Evolutionary conservation across 2,329 filamentous ascomycete genomes (phyloP).

Genomic region (Exophiala sideris): DNA sequence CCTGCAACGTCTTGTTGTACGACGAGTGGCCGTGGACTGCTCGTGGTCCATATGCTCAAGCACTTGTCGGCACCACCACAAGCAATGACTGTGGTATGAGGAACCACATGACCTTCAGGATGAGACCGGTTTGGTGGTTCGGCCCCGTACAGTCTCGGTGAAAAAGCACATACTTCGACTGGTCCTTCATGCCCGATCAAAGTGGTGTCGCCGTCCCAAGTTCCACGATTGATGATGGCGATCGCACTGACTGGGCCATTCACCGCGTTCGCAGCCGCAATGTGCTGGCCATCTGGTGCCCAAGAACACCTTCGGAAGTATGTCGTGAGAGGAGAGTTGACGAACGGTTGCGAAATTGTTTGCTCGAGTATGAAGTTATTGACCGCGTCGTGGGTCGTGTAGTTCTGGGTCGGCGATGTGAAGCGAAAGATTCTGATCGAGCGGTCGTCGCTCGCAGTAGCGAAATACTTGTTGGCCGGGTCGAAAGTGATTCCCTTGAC

Average conservation of each 20-base stretch:
- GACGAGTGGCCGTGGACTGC: constrained; percentile 83
- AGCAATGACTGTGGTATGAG: constrained; percentile 84
- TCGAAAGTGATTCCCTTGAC: constrained; percentile 99
- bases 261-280: constrained; percentile 92
- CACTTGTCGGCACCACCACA: constrained; percentile 97
- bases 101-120: constrained; percentile 40
- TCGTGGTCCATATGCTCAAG: constrained; percentile 95
- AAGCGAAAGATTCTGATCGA: constrained; percentile 97
- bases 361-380: constrained; percentile 95
- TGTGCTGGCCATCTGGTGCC: constrained; percentile 96
- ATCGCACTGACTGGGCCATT: constrained; percentile 97
- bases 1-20: constrained; percentile 83
- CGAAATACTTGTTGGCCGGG: constrained; percentile 98
- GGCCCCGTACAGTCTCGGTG: constrained; percentile 80
- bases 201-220: constrained; percentile 96
- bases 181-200: constrained; percentile 95
- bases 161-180: constrained; percentile 96
- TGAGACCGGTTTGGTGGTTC: constrained; percentile 58
- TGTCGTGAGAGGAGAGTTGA: constrained; percentile 87
- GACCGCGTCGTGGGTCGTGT: constrained; percentile 89
- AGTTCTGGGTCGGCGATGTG: constrained; percentile 83
- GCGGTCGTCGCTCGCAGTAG: constrained; percentile 93
- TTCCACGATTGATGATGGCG: constrained; percentile 86
- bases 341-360: constrained; percentile 84
- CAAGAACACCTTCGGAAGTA: constrained; percentile 96